phyloP scores from a whole-genome alignment of 352 stramenopile genomes.

The Paralagenidium karlingii region DNA sequence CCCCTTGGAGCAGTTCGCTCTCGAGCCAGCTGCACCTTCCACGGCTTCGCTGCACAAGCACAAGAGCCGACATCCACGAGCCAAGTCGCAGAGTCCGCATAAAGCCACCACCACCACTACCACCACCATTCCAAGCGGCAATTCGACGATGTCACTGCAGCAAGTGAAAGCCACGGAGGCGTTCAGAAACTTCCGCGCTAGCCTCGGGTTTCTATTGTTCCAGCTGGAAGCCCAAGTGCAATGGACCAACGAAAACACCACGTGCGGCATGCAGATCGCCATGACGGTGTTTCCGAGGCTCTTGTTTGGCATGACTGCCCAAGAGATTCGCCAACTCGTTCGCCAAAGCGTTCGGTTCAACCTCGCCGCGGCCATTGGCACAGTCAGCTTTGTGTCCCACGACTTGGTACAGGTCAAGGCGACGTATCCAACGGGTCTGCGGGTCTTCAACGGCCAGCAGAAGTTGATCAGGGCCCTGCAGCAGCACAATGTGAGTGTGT shows the following conservation, averaged over 20 bases:
- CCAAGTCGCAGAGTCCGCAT: too few species aligned
- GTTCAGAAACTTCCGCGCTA: constrained; percentile 48
- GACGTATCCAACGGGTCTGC: constrained; percentile 32
- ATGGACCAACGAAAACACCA: constrained; percentile 17
- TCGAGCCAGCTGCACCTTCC: too few species aligned
- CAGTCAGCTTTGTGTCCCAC: constrained; percentile 19
- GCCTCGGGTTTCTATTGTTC: constrained; percentile 31
- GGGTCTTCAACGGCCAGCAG: constrained; percentile 49
- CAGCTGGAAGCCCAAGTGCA: constrained; percentile 29
- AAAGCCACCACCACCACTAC: too few species aligned
- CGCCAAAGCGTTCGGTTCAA: constrained; percentile 31
- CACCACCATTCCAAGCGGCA: too few species aligned
- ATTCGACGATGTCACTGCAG: too few species aligned
- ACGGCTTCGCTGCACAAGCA: too few species aligned
- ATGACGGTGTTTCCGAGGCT: constrained; percentile 47
- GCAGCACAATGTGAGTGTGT: constrained; percentile 22
- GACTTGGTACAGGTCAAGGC: constrained; percentile 23
- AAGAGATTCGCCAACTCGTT: constrained; percentile 35
- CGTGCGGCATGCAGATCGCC: constrained; percentile 24
- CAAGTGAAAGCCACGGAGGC: constrained; percentile 23
- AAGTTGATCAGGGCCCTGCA: constrained; percentile 34
- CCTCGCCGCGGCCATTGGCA: constrained; percentile 21
- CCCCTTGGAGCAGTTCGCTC: too few species aligned
- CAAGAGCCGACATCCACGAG: too few species aligned
- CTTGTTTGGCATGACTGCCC: constrained; percentile 35